phyloP scores from a whole-genome alignment of 371 early-diverging fungal genomes.

The Dinochytrium kinnereticum region DNA sequence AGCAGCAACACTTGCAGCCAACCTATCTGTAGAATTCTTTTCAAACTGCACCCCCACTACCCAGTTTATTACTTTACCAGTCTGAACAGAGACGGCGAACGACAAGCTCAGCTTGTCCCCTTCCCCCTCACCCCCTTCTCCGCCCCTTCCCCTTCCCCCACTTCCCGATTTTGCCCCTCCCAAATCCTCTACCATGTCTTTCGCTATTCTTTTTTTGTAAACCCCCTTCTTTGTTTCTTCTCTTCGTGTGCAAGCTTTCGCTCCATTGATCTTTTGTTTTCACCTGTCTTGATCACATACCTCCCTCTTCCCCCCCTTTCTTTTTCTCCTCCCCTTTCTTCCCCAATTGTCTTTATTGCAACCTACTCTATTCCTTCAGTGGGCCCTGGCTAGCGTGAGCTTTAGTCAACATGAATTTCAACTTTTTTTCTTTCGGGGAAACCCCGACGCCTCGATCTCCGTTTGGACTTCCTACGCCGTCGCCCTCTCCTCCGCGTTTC shows the following conservation, averaged over 20 bases:
- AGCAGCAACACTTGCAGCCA: no score
- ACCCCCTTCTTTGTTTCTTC: background rate
- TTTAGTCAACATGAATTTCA: no score
- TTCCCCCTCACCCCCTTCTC: conserved; percentile 4
- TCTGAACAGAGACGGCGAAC: no score
- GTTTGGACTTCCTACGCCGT: no score
- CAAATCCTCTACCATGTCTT: no score
- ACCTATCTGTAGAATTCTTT: no score
- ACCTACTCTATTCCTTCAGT: background rate
- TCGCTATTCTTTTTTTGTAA: background rate
- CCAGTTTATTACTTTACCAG: no score
- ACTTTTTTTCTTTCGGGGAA: no score
- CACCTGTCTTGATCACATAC: background rate
- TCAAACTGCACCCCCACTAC: no score
- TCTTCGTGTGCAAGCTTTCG: background rate
- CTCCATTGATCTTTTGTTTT: background rate
- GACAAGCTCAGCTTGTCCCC: background rate
- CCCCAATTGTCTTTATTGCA: background rate
- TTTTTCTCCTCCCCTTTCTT: background rate
- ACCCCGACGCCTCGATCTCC: no score
- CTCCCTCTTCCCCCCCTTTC: background rate
- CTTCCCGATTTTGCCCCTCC: background rate
- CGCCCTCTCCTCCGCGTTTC: no score
- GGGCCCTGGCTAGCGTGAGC: no score
- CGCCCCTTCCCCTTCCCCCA: background rate